These are phyloP conservation scores for Backusella mclennaniae DNA, from an alignment of 192 early-diverging fungal genomes.

Conservation along the genomic window DNA sequence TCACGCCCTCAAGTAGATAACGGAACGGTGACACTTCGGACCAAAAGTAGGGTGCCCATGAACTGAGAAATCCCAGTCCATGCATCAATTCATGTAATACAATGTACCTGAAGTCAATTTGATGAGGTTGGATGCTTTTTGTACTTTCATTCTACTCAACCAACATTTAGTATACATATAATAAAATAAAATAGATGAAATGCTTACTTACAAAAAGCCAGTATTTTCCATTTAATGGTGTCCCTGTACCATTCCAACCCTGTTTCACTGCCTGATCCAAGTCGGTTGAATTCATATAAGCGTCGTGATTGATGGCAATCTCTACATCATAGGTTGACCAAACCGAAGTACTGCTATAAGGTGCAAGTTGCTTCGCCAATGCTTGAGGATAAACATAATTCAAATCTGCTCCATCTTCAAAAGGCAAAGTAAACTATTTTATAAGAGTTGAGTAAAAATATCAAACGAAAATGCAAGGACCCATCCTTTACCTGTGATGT, in stretches of 20 bases:
- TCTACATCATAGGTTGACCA: constrained; percentile 31
- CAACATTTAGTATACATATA: neutral
- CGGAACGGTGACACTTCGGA: constrained; percentile 16
- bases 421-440: constrained; percentile 32
- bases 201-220: constrained; percentile 27
- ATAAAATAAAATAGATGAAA: neutral
- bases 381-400: constrained; percentile 38
- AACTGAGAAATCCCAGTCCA: constrained; percentile 31
- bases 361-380: constrained; percentile 33
- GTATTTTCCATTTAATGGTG: constrained; percentile 25
- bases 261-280: constrained; percentile 6
- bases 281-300: constrained; percentile 20
- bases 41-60: constrained; percentile 34
- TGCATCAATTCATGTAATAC: constrained; percentile 33
- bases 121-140: constrained; percentile 15
- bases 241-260: constrained; percentile 33
- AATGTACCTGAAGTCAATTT: constrained; percentile 32
- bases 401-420: constrained; percentile 27
- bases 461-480: neutral
- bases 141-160: constrained; percentile 4
- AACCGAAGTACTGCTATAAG: constrained; percentile 16
- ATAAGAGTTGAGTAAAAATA: neutral
- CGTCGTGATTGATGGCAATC: constrained; percentile 36
- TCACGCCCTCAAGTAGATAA: constrained; percentile 17
- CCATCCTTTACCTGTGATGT: neutral